Conservation (phyloP, 768 basidiomycete genomes). For the Epithele typhae region DNA sequence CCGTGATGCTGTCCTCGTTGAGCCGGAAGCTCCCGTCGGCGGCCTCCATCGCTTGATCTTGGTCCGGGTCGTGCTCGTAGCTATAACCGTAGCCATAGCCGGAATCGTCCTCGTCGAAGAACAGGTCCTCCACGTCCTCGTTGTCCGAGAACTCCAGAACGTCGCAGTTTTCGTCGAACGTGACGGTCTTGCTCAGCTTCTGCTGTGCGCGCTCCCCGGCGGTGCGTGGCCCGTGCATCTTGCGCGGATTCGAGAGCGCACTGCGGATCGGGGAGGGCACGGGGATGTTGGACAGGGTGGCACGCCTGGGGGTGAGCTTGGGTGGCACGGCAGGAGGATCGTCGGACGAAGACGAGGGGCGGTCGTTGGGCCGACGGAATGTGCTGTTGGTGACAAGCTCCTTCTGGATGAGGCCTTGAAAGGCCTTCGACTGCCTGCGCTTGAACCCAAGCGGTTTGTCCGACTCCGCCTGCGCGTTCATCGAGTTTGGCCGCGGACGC, state of each 20-base stretch:
- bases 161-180: constrained; percentile 75
- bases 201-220: constrained; percentile 43
- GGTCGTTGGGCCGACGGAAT: constrained; percentile 39
- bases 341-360: constrained; percentile 15
- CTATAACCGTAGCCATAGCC: constrained; percentile 23
- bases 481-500: constrained; percentile 65
- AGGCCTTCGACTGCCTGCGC: constrained; percentile 69
- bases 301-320: constrained; percentile 2
- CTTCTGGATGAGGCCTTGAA: constrained; percentile 67
- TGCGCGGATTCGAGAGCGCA: constrained; percentile 34
- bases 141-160: constrained; percentile 77
- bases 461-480: constrained; percentile 69
- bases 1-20: constrained; percentile 58
- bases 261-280: constrained; percentile 20
- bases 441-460: constrained; percentile 68
- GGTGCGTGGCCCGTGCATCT: constrained; percentile 72
- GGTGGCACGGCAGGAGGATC: constrained; percentile 25
- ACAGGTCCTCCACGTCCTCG: constrained; percentile 44
- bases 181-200: constrained; percentile 77
- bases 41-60: constrained; percentile 11
- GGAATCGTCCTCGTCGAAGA: constrained; percentile 32
- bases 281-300: constrained; percentile 3
- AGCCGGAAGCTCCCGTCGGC: constrained; percentile 29
- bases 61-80: constrained; percentile 11
- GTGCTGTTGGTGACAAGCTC: constrained; percentile 84